phyloP scores from a whole-genome alignment of 2,329 filamentous ascomycete species.

The Periglandula ipomoeae region DNA sequence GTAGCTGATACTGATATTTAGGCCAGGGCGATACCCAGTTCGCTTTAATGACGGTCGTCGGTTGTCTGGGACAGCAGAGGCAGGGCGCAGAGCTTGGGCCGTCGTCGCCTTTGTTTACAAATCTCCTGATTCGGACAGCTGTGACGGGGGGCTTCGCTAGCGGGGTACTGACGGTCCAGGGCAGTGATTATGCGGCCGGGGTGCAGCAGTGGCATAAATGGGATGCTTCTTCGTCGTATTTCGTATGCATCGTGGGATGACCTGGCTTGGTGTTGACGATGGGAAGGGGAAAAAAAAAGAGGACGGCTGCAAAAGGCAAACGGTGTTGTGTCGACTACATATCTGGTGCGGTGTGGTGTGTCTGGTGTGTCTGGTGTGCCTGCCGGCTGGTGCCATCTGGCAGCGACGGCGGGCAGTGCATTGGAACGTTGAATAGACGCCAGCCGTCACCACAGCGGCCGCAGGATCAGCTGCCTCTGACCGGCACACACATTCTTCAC shows the following conservation, averaged over 20 bases:
- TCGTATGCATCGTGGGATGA: slow-evolving; percentile 14
- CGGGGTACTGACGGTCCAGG: slow-evolving; percentile 3
- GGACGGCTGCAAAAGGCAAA: neutral
- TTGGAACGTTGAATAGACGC: slow-evolving; percentile 1
- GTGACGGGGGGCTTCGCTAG: slow-evolving; percentile 11
- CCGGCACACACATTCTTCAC: neutral
- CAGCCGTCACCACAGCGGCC: neutral
- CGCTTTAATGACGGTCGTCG: slow-evolving; percentile 10
- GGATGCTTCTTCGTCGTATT: slow-evolving; percentile 10
- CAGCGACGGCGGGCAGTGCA: neutral
- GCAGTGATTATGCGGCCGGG: slow-evolving; percentile 3
- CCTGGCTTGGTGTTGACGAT: slow-evolving; percentile 10
- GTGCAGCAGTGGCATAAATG: slow-evolving; percentile 4
- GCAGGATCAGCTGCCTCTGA: no score
- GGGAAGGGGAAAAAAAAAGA: neutral
- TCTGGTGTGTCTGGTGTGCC: no score
- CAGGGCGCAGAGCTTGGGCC: slow-evolving; percentile 21
- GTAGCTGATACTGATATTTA: slow-evolving; percentile 1
- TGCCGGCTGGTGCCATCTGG: no score
- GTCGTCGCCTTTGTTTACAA: slow-evolving; percentile 29
- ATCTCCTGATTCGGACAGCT: slow-evolving; percentile 29
- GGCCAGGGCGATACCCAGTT: slow-evolving; percentile 5
- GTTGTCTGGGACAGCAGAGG: slow-evolving; percentile 28
- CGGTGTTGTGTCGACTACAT: neutral
- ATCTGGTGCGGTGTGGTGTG: neutral